Percentiles rank a stretch among this genome's conserved stretches.
phyloP scores from a whole-genome alignment of 139 green algal genomes.

The Chlorella sp. region DNA sequence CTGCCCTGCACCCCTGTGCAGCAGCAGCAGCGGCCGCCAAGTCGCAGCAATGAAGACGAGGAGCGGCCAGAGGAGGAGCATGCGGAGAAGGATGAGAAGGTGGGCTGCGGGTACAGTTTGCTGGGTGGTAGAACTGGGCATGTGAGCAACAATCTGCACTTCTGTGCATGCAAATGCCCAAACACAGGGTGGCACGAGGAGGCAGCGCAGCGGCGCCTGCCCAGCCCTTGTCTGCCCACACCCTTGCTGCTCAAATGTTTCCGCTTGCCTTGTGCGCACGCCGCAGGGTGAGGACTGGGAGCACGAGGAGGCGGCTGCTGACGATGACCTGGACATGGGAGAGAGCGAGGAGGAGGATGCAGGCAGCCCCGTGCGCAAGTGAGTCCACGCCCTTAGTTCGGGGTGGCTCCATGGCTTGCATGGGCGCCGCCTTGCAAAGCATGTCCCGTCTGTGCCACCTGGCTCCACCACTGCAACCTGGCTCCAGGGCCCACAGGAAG shows the following conservation, averaged over 20 bases:
- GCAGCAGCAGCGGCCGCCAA: background rate
- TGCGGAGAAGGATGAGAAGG: constrained; percentile 19
- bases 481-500: no score
- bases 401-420: no score
- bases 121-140: background rate
- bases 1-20: background rate
- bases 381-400: background rate
- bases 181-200: no score
- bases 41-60: background rate
- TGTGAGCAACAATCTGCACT: background rate
- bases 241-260: background rate
- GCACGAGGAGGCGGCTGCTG: constrained; percentile 42
- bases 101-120: background rate
- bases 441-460: no score
- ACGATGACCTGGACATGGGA: constrained; percentile 54
- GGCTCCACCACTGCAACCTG: no score
- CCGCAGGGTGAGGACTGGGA: constrained; percentile 52
- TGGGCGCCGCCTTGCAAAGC: no score
- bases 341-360: constrained; percentile 31
- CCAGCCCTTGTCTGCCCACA: background rate
- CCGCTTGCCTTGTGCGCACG: no score
- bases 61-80: constrained; percentile 22
- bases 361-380: constrained; percentile 12
- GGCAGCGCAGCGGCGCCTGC: no score
- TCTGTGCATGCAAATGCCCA: no score